A percentile compares a stretch with the other conserved stretches of the same genome.
Evolutionary conservation across 2,329 filamentous ascomycete genomes (phyloP).

Genomic region (Thelonectria rubi): DNA sequence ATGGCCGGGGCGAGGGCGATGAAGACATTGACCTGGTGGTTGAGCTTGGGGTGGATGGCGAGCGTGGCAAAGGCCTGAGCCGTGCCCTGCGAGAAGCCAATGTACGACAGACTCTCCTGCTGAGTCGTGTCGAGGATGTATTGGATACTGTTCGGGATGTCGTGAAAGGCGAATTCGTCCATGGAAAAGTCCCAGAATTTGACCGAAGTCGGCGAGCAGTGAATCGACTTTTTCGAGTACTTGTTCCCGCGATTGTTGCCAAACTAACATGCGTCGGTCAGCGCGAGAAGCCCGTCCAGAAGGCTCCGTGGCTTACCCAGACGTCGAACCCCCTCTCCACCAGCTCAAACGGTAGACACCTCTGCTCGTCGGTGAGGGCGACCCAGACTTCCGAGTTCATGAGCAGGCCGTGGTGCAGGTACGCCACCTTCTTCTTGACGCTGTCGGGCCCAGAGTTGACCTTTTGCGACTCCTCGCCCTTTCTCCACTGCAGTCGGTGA

Average conservation of each 20-base stretch:
- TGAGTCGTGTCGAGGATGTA: constrained; percentile 88
- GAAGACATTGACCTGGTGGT: constrained; percentile 93
- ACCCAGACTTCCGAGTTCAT: constrained; percentile 99
- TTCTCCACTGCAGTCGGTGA: constrained; percentile 84
- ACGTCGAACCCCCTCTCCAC: constrained; percentile 95
- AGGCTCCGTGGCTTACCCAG: constrained; percentile 69
- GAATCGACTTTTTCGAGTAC: constrained; percentile 94
- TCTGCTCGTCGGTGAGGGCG: constrained; percentile 84
- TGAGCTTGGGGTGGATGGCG: constrained; percentile 90
- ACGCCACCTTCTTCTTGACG: constrained; percentile 84
- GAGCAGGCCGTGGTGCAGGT: constrained; percentile 92
- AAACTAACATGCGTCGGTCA: constrained; percentile 62
- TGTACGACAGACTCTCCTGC: constrained; percentile 88
- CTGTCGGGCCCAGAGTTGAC: constrained; percentile 78
- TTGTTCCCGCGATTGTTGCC: constrained; percentile 99
- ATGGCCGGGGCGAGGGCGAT: constrained; percentile 96
- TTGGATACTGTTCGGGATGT: constrained; percentile 93
- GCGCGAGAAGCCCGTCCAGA: neutral
- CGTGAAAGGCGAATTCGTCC: constrained; percentile 96
- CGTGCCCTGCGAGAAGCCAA: constrained; percentile 97
- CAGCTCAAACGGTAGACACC: constrained; percentile 87
- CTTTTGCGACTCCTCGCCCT: constrained; percentile 79
- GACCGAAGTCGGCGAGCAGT: constrained; percentile 75
- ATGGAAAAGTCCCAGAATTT: constrained; percentile 98
- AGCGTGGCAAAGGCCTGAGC: constrained; percentile 95